These are phyloP conservation scores for Aspergillus tubingensis DNA, from an alignment of 2,329 filamentous ascomycete genomes.

Conservation along the genomic window DNA sequence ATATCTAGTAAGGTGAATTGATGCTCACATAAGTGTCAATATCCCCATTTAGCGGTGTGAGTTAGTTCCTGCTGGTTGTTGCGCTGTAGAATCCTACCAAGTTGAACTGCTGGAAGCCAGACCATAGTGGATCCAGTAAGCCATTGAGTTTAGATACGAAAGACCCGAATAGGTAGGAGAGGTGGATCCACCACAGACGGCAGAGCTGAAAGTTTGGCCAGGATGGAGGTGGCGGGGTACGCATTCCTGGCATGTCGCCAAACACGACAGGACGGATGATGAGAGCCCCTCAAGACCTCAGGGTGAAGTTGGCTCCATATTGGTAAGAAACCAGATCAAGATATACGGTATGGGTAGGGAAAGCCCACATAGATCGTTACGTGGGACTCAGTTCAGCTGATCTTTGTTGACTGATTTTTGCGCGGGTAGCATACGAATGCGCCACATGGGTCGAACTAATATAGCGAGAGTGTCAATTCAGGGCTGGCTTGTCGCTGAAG, in stretches of 20 bases:
- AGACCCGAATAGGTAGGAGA: background rate
- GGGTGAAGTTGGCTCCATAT: background rate
- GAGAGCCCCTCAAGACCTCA: background rate
- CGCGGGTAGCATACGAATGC: background rate
- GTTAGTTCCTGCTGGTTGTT: no score
- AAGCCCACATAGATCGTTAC: no score
- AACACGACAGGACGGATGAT: background rate
- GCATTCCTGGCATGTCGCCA: background rate
- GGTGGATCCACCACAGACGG: background rate
- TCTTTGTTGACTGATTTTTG: no score
- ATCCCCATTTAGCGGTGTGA: no score
- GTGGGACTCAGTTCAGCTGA: no score
- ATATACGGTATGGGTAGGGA: no score
- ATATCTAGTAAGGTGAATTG: no score
- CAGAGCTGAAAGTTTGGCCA: background rate
- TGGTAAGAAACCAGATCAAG: background rate
- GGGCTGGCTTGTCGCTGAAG: background rate
- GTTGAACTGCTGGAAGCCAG: no score
- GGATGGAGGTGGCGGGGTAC: background rate
- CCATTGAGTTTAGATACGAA: background rate
- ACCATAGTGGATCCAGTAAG: no score
- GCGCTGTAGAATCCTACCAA: rapidly evolving
- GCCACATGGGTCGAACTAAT: background rate
- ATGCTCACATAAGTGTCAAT: no score
- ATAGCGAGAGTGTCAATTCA: background rate